phyloP scores from a whole-genome alignment of 2,329 filamentous ascomycete genomes.

The Knoxdaviesia proteae region DNA sequence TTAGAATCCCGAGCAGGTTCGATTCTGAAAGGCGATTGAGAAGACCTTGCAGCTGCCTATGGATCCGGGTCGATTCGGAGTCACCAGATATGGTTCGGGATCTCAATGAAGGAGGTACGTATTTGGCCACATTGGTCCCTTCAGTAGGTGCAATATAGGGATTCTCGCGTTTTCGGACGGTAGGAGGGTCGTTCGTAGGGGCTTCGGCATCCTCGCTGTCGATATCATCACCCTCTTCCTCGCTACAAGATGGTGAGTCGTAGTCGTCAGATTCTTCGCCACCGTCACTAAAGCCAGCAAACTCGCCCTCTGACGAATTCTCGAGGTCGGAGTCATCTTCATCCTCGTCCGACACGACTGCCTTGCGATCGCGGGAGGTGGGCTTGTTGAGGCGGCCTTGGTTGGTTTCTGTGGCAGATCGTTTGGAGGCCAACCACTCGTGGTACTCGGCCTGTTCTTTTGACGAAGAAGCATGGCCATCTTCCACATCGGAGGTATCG shows the following conservation, averaged over 20 bases:
- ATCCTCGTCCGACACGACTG: background rate
- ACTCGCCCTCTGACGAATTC: constrained; percentile 7
- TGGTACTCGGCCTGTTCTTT: constrained; percentile 39
- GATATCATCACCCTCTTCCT: constrained; percentile 4
- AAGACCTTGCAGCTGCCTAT: constrained; percentile 66
- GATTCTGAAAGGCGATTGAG: constrained; percentile 86
- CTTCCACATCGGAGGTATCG: constrained; percentile 25
- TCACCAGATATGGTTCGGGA: constrained; percentile 39
- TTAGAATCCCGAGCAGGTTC: constrained; percentile 67
- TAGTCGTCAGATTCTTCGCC: constrained; percentile 6
- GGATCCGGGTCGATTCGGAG: constrained; percentile 47
- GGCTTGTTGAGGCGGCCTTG: background rate
- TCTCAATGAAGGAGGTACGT: constrained; percentile 71
- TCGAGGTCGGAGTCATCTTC: constrained; percentile 5
- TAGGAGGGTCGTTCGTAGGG: background rate
- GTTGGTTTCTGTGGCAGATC: constrained; percentile 5
- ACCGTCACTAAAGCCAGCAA: constrained; percentile 9
- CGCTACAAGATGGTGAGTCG: constrained; percentile 1
- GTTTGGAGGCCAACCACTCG: constrained; percentile 30
- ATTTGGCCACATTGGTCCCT: constrained; percentile 39
- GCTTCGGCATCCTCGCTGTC: constrained; percentile 15
- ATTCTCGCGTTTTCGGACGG: constrained; percentile 44
- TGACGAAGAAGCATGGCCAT: constrained; percentile 27
- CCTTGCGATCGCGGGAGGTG: too few relatives aligned
- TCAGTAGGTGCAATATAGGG: constrained; percentile 61